A percentile compares a stretch with the other conserved stretches of the same genome.
Conservation (phyloP, 805 yeast genomes). For the Pichia nakasei region DNA sequence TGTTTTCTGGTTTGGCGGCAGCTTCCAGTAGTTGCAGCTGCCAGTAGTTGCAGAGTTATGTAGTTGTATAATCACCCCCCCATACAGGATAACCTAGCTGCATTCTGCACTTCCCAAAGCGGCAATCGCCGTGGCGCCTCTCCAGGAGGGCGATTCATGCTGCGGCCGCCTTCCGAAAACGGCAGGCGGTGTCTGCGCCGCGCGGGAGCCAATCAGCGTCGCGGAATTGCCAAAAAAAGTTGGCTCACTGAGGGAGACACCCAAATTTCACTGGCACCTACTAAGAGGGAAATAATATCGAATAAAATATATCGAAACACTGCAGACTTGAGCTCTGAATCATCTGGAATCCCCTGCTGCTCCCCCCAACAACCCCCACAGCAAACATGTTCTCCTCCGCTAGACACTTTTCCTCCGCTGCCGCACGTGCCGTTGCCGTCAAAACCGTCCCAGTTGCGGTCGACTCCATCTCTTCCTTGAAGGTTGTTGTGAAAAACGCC, state of each 20-base stretch:
- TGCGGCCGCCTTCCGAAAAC: neutral
- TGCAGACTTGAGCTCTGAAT: too few relatives aligned
- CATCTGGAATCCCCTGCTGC: too few relatives aligned
- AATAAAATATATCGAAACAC: too few relatives aligned
- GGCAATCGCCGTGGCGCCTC: too few relatives aligned
- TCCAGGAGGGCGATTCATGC: too few relatives aligned
- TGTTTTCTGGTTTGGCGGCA: constrained; percentile 32
- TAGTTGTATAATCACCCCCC: too few relatives aligned
- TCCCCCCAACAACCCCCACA: neutral
- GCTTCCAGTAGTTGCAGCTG: neutral
- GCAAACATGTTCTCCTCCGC: constrained; percentile 24
- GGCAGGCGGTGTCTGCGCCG: neutral
- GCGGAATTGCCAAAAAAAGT: neutral
- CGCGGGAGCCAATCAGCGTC: constrained; percentile 1
- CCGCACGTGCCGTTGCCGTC: constrained; percentile 37
- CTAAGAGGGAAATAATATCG: too few relatives aligned
- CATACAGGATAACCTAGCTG: too few relatives aligned
- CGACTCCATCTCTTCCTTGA: constrained; percentile 62
- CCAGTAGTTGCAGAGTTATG: too few relatives aligned
- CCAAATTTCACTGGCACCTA: too few relatives aligned
- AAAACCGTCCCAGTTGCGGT: constrained; percentile 35
- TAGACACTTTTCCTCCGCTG: constrained; percentile 31
- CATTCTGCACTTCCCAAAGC: neutral
- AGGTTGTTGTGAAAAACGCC: constrained; percentile 71
- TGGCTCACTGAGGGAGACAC: too few relatives aligned